These are phyloP conservation scores for Colletotrichum noveboracense DNA, from an alignment of 2,329 filamentous ascomycete species.

Conservation along the genomic window DNA sequence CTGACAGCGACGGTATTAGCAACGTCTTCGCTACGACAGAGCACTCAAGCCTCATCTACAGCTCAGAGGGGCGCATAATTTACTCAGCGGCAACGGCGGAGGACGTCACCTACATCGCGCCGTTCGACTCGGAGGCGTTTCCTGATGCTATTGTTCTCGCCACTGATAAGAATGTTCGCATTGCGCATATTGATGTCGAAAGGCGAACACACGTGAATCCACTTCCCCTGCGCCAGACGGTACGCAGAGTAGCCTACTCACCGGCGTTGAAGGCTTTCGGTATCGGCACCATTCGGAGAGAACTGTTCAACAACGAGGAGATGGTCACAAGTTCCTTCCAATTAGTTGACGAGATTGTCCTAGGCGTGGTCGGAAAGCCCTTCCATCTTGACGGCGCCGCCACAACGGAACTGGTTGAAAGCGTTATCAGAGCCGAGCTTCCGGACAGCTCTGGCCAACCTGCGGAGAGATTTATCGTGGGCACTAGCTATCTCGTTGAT, in stretches of 20 bases:
- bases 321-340: conserved; percentile 80
- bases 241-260: conserved; percentile 87
- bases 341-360: conserved; percentile 89
- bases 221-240: conserved; percentile 79
- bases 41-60: conserved; percentile 92
- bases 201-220: conserved; percentile 88
- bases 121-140: conserved; percentile 83
- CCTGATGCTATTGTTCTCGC: conserved; percentile 83
- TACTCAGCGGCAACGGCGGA: conserved; percentile 95
- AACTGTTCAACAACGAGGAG: conserved; percentile 74
- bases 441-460: conserved; percentile 58
- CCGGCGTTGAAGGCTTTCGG: conserved; percentile 80
- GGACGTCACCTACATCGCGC: conserved; percentile 79
- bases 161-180: conserved; percentile 75
- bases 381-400: conserved; percentile 60
- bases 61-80: conserved; percentile 82
- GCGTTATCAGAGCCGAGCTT: conserved; percentile 79
- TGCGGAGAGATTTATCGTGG: conserved; percentile 86
- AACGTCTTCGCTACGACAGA: conserved; percentile 95
- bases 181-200: conserved; percentile 82
- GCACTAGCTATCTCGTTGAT: conserved; percentile 79
- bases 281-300: conserved; percentile 82
- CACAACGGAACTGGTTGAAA: conserved; percentile 78
- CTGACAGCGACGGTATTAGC: conserved; percentile 63
- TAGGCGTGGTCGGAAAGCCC: conserved; percentile 75